Base-by-base conservation (phyloP, 176 grass and related monocot genomes). In the Hyparrhenia diplandra region DNA sequence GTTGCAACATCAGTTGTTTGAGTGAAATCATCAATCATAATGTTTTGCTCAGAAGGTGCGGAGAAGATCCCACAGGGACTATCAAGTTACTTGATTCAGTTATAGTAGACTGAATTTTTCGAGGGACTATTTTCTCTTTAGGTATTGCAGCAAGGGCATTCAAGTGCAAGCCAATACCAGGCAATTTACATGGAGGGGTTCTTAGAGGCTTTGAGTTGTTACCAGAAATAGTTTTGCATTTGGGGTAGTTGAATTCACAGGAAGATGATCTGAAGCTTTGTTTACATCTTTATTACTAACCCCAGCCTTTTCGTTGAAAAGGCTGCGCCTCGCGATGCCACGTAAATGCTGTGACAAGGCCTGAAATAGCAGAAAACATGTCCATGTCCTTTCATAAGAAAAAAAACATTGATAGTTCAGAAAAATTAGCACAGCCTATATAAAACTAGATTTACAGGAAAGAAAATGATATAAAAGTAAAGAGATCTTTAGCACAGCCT, bases 111-210 rank as follows among this genome's bases (percentile, higher is more conserved):
- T 80, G 35, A 37, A 64, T 84, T 14, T 78, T 79, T 75, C 74
- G 78, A 63, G 40, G 57, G 20, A 42, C 82, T 64, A 82, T n/a
- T 82, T 83, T 89, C 49, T 88, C 90, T 76, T 93, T 95, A 73
- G 90, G 86, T 67, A 91, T 65, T 75, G 88, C 67, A 36, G 96
- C 83, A 73, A 99, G 87, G 58, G 96, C 71, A 86, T 99, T 99
- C 76, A 99, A 81, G 90, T 99, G 96, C 90, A 99, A 87, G n/a
- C 96, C 96, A 55, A 99, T 99, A 81, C 96, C 92, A 91, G 96
- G 90, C 77, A 99, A 88, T 31, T 86, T 66, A 74, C 84, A 77
- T 80, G 81, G 83, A 76, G 89, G 84, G 84, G 78, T 87, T 80
- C 85, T 86, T 54, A 67, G 65, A 95, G 76, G 75, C 79, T 91